phyloP scores from a whole-genome alignment of 2,329 filamentous ascomycete genomes.

The Davidsoniella neocaledoniae region DNA sequence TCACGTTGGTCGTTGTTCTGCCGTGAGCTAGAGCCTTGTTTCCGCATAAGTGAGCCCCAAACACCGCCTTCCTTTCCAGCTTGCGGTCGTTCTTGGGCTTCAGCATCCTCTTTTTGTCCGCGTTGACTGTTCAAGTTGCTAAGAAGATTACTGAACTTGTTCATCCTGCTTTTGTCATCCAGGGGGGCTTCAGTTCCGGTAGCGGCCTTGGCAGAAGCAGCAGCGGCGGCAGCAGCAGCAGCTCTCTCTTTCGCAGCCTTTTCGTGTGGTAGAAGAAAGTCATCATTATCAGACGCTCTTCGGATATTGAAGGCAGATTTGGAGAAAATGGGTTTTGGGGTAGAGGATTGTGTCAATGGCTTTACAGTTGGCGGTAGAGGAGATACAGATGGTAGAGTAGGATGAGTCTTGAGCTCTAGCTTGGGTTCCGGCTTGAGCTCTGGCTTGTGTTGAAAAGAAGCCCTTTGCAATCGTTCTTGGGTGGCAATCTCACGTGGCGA shows the following conservation, averaged over 20 bases:
- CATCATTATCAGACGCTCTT: not conserved
- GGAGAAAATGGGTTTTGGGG: not conserved
- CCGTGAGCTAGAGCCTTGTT: not conserved
- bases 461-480: not conserved
- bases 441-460: not conserved
- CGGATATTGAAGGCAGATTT: conserved; percentile 8
- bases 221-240: not conserved
- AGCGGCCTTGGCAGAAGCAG: not conserved
- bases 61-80: not conserved
- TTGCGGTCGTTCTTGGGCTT: not conserved
- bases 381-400: not conserved
- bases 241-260: not conserved
- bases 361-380: not conserved
- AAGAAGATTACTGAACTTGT: conserved; percentile 8
- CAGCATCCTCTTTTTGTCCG: conserved; percentile 3
- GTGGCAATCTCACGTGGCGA: conserved; percentile 1
- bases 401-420: not conserved
- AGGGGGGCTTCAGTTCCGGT: not conserved
- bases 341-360: not conserved
- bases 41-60: conserved; percentile 8
- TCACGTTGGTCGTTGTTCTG: conserved; percentile 1
- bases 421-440: too few species aligned
- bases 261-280: conserved; percentile 9
- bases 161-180: conserved; percentile 3
- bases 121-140: conserved; percentile 4